A percentile compares a stretch with the other conserved stretches of the same genome.
phyloP scores from a whole-genome alignment of 352 stramenopile species.

The Peronospora destructor region DNA sequence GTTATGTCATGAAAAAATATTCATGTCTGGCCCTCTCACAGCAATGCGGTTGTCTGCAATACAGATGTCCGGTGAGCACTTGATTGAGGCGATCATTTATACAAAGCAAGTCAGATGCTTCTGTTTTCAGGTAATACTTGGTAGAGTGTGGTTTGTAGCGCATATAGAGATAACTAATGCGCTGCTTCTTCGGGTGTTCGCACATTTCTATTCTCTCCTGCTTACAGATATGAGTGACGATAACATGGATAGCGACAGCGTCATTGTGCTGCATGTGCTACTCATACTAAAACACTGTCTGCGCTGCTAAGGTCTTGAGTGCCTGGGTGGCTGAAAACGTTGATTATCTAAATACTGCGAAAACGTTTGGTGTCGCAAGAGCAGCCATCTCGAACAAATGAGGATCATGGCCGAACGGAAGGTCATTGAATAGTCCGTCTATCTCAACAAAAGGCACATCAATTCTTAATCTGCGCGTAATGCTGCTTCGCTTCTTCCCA shows the following conservation, averaged over 20 bases:
- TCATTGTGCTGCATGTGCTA: conserved; percentile 38
- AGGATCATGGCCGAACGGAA: conserved; percentile 1
- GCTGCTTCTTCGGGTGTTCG: no score
- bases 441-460: conserved; percentile 10
- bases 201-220: no score
- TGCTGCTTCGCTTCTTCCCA: conserved; percentile 42
- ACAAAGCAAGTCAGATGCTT: no score
- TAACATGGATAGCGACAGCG: conserved; percentile 4
- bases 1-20: no score
- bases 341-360: conserved; percentile 19
- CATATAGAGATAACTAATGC: no score
- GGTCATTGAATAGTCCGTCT: conserved; percentile 4
- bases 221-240: conserved; percentile 4
- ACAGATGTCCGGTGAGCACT: no score
- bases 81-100: no score
- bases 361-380: conserved; percentile 12
- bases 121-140: no score
- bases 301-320: conserved; percentile 36
- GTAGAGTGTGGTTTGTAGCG: no score
- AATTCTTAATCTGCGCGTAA: conserved; percentile 13
- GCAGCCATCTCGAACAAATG: conserved; percentile 5
- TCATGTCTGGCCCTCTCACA: no score
- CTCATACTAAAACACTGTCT: conserved; percentile 67
- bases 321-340: conserved; percentile 30
- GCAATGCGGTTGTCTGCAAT: no score